Evolutionary conservation across 345 rosid genomes (phyloP).

Genomic region (Populus davidiana): DNA sequence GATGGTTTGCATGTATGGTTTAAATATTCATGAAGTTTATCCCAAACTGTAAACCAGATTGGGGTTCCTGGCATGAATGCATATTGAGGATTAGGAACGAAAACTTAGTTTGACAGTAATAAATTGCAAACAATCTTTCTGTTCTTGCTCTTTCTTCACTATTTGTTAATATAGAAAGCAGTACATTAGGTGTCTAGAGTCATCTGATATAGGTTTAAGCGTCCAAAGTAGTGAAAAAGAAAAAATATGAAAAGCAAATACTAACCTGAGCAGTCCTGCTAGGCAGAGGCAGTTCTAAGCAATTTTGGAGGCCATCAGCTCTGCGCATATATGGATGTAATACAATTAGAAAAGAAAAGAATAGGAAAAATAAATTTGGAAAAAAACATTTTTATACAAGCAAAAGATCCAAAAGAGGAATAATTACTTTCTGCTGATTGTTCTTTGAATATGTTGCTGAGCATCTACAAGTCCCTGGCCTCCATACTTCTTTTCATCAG

Average conservation of each 20-base stretch:
- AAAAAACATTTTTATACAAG: background rate
- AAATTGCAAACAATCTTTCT: no score
- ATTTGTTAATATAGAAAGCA: no score
- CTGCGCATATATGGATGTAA: slow-evolving; percentile 38
- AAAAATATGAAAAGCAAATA: slow-evolving; percentile 15
- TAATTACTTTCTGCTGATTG: slow-evolving; percentile 57
- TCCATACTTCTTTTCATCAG: slow-evolving; percentile 78
- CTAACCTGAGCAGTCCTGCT: slow-evolving; percentile 90
- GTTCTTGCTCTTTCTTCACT: no score
- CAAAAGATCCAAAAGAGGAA: background rate
- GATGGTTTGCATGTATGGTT: no score
- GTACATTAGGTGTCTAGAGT: background rate
- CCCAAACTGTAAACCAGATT: no score
- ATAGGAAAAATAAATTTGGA: slow-evolving; percentile 11
- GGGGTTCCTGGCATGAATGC: no score
- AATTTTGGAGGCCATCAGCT: slow-evolving; percentile 66
- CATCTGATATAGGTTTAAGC: background rate
- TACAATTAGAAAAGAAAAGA: slow-evolving; percentile 1
- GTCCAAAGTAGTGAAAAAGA: background rate
- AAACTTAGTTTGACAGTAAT: no score
- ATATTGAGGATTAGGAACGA: no score
- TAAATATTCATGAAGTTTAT: no score
- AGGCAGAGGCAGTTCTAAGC: slow-evolving; percentile 77
- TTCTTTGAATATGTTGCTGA: slow-evolving; percentile 65
- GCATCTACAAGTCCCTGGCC: slow-evolving; percentile 59